phyloP scores from a whole-genome alignment of 2,329 filamentous ascomycete genomes.

The Aphanocladium album region DNA sequence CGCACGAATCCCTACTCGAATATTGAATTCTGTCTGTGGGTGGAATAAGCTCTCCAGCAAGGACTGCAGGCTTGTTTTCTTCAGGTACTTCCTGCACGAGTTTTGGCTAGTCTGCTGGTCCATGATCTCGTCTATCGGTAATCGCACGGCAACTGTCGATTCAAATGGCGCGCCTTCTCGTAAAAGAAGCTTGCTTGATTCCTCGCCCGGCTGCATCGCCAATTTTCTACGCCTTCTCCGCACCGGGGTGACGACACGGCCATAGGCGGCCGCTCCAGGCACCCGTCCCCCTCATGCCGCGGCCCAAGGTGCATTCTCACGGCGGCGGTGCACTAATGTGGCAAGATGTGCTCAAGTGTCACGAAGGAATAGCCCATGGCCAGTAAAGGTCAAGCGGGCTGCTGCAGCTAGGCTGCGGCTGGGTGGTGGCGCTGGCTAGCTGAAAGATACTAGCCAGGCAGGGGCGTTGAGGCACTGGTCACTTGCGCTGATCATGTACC shows the following conservation, averaged over 20 bases:
- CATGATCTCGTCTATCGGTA: background rate
- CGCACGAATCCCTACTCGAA: slow-evolving; percentile 19
- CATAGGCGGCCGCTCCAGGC: background rate
- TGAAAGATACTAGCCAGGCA: background rate
- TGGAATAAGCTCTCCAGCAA: slow-evolving; percentile 23
- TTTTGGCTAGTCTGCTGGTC: slow-evolving; percentile 20
- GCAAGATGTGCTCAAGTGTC: background rate
- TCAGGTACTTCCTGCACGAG: slow-evolving; percentile 23
- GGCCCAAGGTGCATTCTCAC: background rate
- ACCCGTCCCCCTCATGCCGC: background rate
- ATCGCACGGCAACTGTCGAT: background rate
- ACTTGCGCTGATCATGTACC: background rate
- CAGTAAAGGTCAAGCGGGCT: background rate
- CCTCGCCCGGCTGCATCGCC: background rate
- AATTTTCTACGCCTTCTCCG: background rate
- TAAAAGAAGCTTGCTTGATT: background rate
- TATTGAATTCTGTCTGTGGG: slow-evolving; percentile 23
- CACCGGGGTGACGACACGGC: background rate
- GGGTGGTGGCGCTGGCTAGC: slow-evolving; percentile 1
- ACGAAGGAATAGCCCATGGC: background rate
- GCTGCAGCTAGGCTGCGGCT: background rate
- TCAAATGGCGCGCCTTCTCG: background rate
- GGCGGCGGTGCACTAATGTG: background rate
- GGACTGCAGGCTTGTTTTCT: slow-evolving; percentile 20
- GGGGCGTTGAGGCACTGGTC: background rate